Base-by-base conservation (phyloP, 2,329 filamentous ascomycete genomes). In the Botryotinia globosa region DNA sequence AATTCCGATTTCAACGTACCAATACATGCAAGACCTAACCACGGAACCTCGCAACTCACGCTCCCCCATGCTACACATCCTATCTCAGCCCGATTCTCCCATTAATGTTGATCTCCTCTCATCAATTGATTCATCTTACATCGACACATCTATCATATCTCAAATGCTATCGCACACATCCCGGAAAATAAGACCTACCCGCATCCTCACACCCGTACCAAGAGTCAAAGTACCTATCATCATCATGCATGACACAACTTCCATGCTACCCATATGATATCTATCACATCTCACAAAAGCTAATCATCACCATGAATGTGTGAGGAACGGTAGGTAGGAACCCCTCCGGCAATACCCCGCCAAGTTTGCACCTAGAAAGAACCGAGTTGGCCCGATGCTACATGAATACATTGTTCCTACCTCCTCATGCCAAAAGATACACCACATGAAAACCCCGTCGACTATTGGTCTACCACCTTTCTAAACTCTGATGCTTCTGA, bases 261-360 rank as follows among this genome's bases (percentile, higher is more conserved):
- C 34, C 64, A 54, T 67, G 64, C 45, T 29, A 39, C 32, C 64
- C 45, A 54, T 42, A 56, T 56, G 48, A 56, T 42, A 42, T 32
- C 65, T 56, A 42, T 67, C 65, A 67, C 48, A 67, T 67, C 48
- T 56, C 65, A 56, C 34, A 67, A 56, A 66, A 42, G 16, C 39
- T 44, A 39, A 25, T 25, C 22, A 39, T 7, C 9, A 54, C 12
- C 8, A 62, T 8, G 37, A 54, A 34, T 18, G 25, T 25, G 37
- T 34, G 44, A 67, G 45, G 16, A 54, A 67, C 48, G 32, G 22
- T 39, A 54, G 20, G 14, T 5, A 39, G n/a, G 25, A 54, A 34
- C 39, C 45, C 45, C 45, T 48, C 39, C 48, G 34, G 48, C 64
- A 42, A 20, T 39, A 32, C 64, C 64, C 48, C 34, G 16, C 62